phyloP scores from a whole-genome alignment of 352 stramenopile genomes.

The Phytophthora pseudosyringae region DNA sequence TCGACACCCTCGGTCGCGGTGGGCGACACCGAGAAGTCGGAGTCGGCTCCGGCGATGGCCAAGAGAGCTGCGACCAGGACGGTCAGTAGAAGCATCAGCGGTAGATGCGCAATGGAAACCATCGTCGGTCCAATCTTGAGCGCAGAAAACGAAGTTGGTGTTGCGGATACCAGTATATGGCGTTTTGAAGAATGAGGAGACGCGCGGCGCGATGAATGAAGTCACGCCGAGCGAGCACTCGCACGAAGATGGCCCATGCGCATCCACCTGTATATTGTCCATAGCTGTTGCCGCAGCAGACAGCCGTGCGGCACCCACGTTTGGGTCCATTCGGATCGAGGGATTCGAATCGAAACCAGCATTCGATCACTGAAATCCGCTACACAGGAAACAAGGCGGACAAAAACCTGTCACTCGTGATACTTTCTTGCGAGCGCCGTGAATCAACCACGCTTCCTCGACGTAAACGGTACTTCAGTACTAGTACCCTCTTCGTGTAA shows the following conservation, averaged over 20 bases:
- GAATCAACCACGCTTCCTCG: constrained; percentile 6
- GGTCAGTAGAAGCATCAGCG: constrained; percentile 6
- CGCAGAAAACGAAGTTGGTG: not conserved
- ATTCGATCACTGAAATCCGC: constrained; percentile 22
- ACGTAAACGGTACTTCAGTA: not conserved
- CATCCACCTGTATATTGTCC: not conserved
- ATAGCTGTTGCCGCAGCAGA: not conserved
- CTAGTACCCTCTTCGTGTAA: not conserved
- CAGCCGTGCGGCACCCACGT: constrained; percentile 1
- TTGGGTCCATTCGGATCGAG: constrained; percentile 10
- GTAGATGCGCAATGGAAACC: constrained; percentile 5
- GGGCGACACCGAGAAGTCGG: constrained; percentile 35
- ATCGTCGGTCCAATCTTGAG: constrained; percentile 4
- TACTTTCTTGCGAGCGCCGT: constrained; percentile 9
- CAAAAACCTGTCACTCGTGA: constrained; percentile 2
- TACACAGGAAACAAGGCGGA: constrained; percentile 6
- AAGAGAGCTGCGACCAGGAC: not conserved
- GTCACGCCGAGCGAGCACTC: not conserved
- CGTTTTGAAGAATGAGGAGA: constrained; percentile 33
- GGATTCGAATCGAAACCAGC: not conserved
- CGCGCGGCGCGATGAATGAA: not conserved
- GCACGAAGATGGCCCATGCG: not conserved
- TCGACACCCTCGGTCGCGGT: constrained; percentile 17
- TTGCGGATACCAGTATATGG: constrained; percentile 5
- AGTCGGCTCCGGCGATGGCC: constrained; percentile 5